Evolutionary conservation across 2,329 filamentous ascomycete species (phyloP).

Genomic region (Alternaria sp.): DNA sequence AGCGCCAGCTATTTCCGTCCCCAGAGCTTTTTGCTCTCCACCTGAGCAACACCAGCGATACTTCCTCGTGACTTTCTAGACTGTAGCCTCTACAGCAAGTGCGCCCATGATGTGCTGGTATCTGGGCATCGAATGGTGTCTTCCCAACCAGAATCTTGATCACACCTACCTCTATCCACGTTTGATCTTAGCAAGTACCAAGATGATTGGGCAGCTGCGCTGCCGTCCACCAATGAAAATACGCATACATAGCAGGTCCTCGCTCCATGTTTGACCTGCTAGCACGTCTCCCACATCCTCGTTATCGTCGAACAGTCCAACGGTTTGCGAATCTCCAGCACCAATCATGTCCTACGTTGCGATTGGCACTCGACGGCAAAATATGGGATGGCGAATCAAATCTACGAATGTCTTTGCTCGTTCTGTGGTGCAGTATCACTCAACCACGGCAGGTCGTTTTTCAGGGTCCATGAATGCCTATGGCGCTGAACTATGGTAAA

Average conservation of each 20-base stretch:
- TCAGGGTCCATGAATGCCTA: background rate
- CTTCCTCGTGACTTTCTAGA: background rate
- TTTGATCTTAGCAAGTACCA: too few species aligned
- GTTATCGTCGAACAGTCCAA: background rate
- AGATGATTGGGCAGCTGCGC: too few species aligned
- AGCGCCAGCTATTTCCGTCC: constrained; percentile 8
- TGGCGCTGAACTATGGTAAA: background rate
- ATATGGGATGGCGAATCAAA: background rate
- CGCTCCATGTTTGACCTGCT: background rate
- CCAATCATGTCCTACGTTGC: background rate
- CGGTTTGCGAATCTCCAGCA: background rate
- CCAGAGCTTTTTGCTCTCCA: background rate
- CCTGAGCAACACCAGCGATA: background rate
- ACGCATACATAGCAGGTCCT: too few species aligned
- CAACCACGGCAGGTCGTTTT: background rate
- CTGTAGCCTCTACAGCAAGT: background rate
- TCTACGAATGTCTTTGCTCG: background rate
- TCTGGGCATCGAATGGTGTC: background rate
- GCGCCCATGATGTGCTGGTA: background rate
- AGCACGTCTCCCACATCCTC: background rate
- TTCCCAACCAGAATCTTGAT: background rate
- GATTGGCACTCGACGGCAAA: background rate
- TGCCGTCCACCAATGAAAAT: too few species aligned
- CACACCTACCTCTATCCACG: background rate
- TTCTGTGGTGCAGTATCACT: background rate